Evolutionary conservation across 192 early-diverging fungal genomes (phyloP), one percentile per base, ranked within the genome.

Genomic region (Podila verticillata): DNA sequence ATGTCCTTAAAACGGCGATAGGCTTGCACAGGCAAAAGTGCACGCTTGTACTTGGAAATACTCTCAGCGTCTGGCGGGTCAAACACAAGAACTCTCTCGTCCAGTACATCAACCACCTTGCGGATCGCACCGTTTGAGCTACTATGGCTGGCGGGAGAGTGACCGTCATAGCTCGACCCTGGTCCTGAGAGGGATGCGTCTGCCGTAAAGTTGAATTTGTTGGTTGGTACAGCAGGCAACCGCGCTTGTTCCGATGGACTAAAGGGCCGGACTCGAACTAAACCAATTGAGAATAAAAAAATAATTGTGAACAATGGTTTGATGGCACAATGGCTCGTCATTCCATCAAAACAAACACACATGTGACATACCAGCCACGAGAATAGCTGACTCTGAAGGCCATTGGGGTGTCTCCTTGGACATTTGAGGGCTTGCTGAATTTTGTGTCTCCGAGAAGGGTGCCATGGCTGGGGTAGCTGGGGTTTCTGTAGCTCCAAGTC

Each of bases 81-180:
- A 59, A 92, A 93, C 17, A 96, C 88, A 8, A 90, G 78, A 2
- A 96, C 89, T 29, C 85, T 87, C 61, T 95, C 90, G 63, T 91
- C 89, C 10, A 91, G 81, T 3, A 85, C 82, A 82, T 92, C 87
- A 6, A 92, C 90, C 15, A 90, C 85, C 64, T 86, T 88, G 63
- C 77, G 65, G 29, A 80, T 63, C 3, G 19, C 8, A 26, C 7
- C 29, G 47, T 54, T 34, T 1, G 48, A 65, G 31, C 24, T 4
- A 35, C 62, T 22, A 49, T 84, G 65, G 9, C 61, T 47, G 30
- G 51, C 22, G 2, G 51, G 51, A 22, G 51, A 26, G 22, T 54
- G 24, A 5, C 51, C 51, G 24, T 54, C 51, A 12, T 54, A 54
- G 24, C 8, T 26, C n/a, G 56, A 29, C 20, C 48, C 65, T 24